These are phyloP conservation scores for Monilinia polystroma DNA, from an alignment of 2,329 filamentous ascomycete genomes.

Conservation along the genomic window DNA sequence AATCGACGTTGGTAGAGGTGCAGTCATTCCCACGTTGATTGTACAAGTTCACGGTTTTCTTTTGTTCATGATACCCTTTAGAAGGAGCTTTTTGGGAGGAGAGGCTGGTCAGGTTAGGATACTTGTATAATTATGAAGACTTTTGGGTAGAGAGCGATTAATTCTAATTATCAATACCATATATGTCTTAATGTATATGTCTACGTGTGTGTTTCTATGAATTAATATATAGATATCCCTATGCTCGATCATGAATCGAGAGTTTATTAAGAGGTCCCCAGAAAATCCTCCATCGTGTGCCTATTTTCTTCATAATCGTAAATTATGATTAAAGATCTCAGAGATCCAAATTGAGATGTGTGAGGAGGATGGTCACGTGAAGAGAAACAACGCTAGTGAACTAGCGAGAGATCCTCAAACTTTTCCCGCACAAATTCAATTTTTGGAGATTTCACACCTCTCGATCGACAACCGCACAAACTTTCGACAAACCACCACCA, in stretches of 20 bases:
- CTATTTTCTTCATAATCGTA: neutral
- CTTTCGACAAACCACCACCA: constrained; percentile 23
- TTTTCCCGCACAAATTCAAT: constrained; percentile 24
- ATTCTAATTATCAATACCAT: neutral
- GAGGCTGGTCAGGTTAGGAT: neutral
- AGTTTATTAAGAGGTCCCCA: no score
- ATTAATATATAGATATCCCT: neutral
- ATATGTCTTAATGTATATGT: neutral
- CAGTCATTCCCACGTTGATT: neutral
- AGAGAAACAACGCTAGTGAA: neutral
- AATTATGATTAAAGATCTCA: neutral
- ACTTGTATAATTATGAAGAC: neutral
- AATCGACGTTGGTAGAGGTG: neutral
- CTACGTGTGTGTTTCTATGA: neutral
- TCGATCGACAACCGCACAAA: constrained; percentile 22
- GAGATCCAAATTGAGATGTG: neutral
- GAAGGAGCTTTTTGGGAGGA: neutral
- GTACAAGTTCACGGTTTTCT: neutral
- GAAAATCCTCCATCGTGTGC: neutral
- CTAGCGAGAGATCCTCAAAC: constrained; percentile 20
- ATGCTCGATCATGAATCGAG: neutral
- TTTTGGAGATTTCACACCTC: neutral
- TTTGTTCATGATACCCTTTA: constrained; percentile 27
- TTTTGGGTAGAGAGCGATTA: constrained; percentile 6
- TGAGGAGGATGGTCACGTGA: neutral